A percentile compares a stretch with the other conserved stretches of the same genome.
phyloP scores from a whole-genome alignment of 176 grass and related monocot genomes.

The Aegilops tauschii region DNA sequence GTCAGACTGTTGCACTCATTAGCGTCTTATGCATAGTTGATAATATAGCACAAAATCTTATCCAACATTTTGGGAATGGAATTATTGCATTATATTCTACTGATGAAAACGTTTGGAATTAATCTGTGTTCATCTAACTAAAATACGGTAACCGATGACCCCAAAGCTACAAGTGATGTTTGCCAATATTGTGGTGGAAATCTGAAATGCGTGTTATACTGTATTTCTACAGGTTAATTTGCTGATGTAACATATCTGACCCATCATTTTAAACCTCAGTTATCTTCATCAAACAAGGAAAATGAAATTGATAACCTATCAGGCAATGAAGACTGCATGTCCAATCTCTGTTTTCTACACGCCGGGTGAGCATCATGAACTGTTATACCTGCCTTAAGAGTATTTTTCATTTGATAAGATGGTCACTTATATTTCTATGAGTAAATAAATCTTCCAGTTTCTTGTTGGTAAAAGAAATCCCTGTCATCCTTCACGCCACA shows the following conservation, averaged over 20 bases:
- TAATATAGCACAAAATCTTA: too few relatives aligned
- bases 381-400: not conserved
- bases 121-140: not conserved
- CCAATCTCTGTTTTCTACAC: constrained; percentile 81
- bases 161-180: not conserved
- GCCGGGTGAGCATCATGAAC: constrained; percentile 40
- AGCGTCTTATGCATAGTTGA: too few relatives aligned
- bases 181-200: not conserved
- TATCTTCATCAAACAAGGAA: constrained; percentile 62
- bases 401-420: not conserved
- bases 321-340: constrained; percentile 49
- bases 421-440: not conserved
- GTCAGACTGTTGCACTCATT: too few relatives aligned
- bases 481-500: too few relatives aligned
- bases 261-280: constrained; percentile 55
- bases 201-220: not conserved
- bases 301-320: constrained; percentile 48
- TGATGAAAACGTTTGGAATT: not conserved
- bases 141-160: not conserved
- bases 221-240: constrained; percentile 64
- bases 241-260: constrained; percentile 69
- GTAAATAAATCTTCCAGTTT: not conserved
- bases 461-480: not conserved
- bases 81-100: not conserved
- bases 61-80: too few relatives aligned